These are phyloP conservation scores for Acacia concinna DNA, from an alignment of 331 rosid genomes.

Conservation along the genomic window DNA sequence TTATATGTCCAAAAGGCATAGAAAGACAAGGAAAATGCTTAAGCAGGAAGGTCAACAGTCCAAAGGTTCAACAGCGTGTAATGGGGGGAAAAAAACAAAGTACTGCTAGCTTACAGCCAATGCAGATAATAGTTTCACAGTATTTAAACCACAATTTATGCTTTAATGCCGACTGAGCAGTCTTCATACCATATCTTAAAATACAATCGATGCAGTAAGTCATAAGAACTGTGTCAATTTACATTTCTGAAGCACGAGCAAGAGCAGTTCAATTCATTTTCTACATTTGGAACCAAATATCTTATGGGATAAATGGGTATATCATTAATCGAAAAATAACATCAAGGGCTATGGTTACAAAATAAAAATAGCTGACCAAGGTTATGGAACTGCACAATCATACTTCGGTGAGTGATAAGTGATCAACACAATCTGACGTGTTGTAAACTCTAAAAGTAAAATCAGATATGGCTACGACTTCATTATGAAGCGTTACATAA, in stretches of 20 bases:
- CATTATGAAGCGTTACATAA: neutral
- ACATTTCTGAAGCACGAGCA: neutral
- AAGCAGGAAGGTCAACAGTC: neutral
- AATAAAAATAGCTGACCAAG: neutral
- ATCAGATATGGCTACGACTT: neutral
- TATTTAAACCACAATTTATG: neutral
- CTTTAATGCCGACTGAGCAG: neutral
- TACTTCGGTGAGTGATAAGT: neutral
- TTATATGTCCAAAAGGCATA: neutral
- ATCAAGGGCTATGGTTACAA: neutral
- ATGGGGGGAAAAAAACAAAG: neutral
- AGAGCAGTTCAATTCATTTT: neutral
- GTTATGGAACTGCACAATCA: neutral
- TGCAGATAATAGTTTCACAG: slow-evolving; percentile 1
- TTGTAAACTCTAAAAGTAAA: neutral
- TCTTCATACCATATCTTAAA: neutral
- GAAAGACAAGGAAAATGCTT: neutral
- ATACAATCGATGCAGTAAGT: neutral
- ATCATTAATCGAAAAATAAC: neutral
- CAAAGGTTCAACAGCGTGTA: neutral
- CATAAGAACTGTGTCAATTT: neutral
- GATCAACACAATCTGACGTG: neutral
- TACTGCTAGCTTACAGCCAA: neutral
- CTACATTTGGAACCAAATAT: neutral
- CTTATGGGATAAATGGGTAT: too few relatives aligned